phyloP scores from a whole-genome alignment of 148 eudicot genomes.

The Silene conica region DNA sequence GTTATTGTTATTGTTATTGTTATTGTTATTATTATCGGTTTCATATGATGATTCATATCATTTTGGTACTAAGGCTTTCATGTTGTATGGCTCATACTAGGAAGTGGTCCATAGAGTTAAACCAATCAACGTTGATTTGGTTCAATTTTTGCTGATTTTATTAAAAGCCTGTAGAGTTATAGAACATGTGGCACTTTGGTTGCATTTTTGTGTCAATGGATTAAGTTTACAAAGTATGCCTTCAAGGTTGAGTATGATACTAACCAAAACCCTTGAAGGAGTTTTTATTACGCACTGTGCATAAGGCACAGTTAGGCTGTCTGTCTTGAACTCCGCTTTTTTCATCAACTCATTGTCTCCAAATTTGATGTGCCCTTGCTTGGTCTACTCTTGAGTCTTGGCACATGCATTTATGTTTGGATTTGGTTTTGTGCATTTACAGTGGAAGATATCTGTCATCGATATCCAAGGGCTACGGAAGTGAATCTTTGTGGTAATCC shows the following conservation, averaged over 20 bases:
- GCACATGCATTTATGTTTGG: background rate
- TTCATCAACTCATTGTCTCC: background rate
- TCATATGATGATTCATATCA: no score
- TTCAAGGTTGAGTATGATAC: no score
- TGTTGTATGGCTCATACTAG: background rate
- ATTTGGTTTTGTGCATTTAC: slow-evolving; percentile 18
- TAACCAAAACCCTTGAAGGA: no score
- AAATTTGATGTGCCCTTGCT: background rate
- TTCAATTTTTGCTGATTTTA: background rate
- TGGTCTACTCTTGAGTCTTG: background rate
- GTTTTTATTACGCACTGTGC: no score
- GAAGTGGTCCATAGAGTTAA: background rate
- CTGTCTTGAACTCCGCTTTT: background rate
- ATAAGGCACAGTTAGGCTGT: background rate
- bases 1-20: no score
- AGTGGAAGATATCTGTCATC: slow-evolving; percentile 91
- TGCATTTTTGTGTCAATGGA: background rate
- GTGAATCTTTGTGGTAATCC: slow-evolving; percentile 65
- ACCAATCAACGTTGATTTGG: background rate
- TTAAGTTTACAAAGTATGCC: no score
- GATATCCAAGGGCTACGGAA: slow-evolving; percentile 79
- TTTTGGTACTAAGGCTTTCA: no score
- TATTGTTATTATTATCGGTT: no score
- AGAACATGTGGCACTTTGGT: background rate
- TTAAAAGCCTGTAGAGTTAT: background rate